Conservation (phyloP, 768 basidiomycete species). For the Grammothele lineata region DNA sequence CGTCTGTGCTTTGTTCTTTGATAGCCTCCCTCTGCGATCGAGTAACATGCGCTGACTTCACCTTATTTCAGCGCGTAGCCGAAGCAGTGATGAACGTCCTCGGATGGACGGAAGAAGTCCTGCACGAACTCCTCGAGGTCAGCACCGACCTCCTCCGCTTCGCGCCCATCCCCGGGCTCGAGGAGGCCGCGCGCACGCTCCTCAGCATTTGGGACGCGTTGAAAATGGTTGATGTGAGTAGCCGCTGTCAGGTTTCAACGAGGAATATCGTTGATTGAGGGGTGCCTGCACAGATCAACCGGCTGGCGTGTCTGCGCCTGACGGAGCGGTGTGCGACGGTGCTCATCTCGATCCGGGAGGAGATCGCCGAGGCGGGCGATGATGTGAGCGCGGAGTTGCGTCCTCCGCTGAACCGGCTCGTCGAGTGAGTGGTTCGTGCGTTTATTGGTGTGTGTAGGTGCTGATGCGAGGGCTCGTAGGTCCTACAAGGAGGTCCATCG, state of each 20-base stretch:
- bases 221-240: slow-evolving; percentile 55
- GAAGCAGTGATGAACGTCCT: slow-evolving; percentile 32
- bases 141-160: slow-evolving; percentile 43
- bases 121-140: slow-evolving; percentile 41
- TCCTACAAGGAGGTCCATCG: slow-evolving; percentile 40
- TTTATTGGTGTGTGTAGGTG: not conserved
- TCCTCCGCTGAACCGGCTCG: slow-evolving; percentile 46
- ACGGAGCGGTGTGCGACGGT: slow-evolving; percentile 71
- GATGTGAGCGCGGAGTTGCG: slow-evolving; percentile 45
- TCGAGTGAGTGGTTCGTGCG: slow-evolving; percentile 37
- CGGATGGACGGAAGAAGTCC: slow-evolving; percentile 36
- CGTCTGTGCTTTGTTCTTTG: no score
- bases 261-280: no score
- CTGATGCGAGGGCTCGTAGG: slow-evolving; percentile 21
- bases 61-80: slow-evolving; percentile 17
- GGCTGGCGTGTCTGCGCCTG: slow-evolving; percentile 62
- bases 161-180: slow-evolving; percentile 54
- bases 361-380: slow-evolving; percentile 56
- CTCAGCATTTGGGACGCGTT: slow-evolving; percentile 64
- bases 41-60: not conserved
- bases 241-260: not conserved
- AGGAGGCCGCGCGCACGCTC: slow-evolving; percentile 46
- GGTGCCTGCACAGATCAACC: slow-evolving; percentile 48
- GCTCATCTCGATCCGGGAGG: slow-evolving; percentile 57
- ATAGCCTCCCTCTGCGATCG: no score